Evolutionary conservation across 2,329 filamentous ascomycete genomes (phyloP).

Genomic region (Fusarium neocosmosporiellum): DNA sequence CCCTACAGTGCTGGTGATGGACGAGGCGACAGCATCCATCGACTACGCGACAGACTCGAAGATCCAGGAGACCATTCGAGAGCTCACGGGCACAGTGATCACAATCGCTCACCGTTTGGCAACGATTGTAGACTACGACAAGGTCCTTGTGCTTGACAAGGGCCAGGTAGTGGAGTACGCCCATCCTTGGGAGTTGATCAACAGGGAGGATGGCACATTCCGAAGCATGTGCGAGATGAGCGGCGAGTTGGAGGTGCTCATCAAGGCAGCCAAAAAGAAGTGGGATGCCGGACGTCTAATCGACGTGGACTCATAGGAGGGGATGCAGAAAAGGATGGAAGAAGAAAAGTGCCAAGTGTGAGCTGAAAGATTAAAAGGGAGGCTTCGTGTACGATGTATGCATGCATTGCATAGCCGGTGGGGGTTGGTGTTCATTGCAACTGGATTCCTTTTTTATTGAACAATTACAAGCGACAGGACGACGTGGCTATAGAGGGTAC

Average conservation of each 20-base stretch:
- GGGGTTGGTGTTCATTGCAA: neutral
- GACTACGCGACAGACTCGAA: constrained; percentile 96
- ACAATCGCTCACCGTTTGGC: constrained; percentile 96
- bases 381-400: constrained; percentile 10
- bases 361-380: constrained; percentile 12
- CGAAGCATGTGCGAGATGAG: constrained; percentile 74
- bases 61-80: constrained; percentile 96
- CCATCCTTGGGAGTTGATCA: constrained; percentile 86
- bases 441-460: constrained; percentile 1
- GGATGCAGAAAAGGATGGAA: constrained; percentile 11
- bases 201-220: constrained; percentile 73
- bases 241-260: constrained; percentile 64
- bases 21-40: constrained; percentile 97
- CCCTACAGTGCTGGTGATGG: constrained; percentile 97
- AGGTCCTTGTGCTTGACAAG: constrained; percentile 93
- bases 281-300: constrained; percentile 55
- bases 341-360: constrained; percentile 17
- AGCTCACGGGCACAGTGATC: constrained; percentile 91
- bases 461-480: neutral
- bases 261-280: constrained; percentile 67
- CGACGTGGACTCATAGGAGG: constrained; percentile 46
- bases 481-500: constrained; percentile 6
- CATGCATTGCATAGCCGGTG: neutral
- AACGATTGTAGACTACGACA: constrained; percentile 98
- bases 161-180: constrained; percentile 89